These are phyloP conservation scores for Hymenoscyphus repandus DNA, from an alignment of 2,329 filamentous ascomycete species.

Conservation along the genomic window DNA sequence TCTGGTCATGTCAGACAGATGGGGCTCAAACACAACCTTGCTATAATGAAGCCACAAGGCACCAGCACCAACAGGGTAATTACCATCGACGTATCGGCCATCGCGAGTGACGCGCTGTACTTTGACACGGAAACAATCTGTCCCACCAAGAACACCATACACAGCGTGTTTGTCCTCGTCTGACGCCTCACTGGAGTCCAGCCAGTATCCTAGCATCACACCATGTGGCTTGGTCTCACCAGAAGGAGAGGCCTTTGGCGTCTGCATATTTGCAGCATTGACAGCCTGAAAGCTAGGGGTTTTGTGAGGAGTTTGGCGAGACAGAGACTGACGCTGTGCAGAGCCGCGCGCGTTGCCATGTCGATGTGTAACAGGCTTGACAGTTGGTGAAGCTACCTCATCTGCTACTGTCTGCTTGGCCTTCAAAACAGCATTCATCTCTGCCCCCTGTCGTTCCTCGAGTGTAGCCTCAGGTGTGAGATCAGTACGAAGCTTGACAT, in stretches of 20 bases:
- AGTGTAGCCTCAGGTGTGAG: slow-evolving; percentile 16
- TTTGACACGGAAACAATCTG: slow-evolving; percentile 62
- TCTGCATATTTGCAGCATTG: slow-evolving; percentile 22
- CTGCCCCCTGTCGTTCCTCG: slow-evolving; percentile 20
- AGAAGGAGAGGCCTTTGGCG: slow-evolving; percentile 22
- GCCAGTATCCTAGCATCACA: slow-evolving; percentile 52
- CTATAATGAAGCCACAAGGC: slow-evolving; percentile 60
- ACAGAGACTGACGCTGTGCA: slow-evolving; percentile 20
- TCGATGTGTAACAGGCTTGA: slow-evolving; percentile 22
- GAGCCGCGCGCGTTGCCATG: slow-evolving; percentile 14
- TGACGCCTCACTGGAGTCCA: slow-evolving; percentile 43
- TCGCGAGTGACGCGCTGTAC: slow-evolving; percentile 55
- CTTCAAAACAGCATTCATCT: slow-evolving; percentile 21
- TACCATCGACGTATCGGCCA: slow-evolving; percentile 51
- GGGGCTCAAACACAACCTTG: slow-evolving; percentile 53
- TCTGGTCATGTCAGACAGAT: slow-evolving; percentile 46
- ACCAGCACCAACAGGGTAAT: slow-evolving; percentile 55
- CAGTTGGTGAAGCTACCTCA: slow-evolving; percentile 14
- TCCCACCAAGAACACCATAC: slow-evolving; percentile 55
- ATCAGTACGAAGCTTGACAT: slow-evolving; percentile 49
- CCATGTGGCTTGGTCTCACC: slow-evolving; percentile 22
- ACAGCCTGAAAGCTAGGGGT: slow-evolving; percentile 27
- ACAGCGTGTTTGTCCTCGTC: slow-evolving; percentile 54
- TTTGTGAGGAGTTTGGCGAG: slow-evolving; percentile 20
- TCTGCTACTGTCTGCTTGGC: slow-evolving; percentile 23